Percentiles rank a stretch among this genome's conserved stretches.
Conservation (phyloP, 495 filamentous ascomycete species). For the Viridothelium virens region DNA sequence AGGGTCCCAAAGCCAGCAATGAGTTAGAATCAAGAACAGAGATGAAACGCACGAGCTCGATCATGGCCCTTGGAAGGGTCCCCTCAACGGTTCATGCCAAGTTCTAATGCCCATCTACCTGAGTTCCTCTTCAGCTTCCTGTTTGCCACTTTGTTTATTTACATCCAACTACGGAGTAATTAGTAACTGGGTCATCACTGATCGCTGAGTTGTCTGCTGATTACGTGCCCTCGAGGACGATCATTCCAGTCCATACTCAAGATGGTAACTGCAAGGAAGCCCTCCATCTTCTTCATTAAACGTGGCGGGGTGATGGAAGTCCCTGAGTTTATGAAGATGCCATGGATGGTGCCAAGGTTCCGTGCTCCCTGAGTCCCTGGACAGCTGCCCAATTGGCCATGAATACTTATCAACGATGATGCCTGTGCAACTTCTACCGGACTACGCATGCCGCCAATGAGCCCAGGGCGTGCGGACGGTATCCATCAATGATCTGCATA, state of each 20-base stretch:
- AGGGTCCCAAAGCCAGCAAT: background rate
- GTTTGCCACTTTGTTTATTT: slow-evolving; percentile 12
- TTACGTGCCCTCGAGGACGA: background rate
- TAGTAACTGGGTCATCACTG: no score
- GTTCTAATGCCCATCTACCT: background rate
- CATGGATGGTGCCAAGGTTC: background rate
- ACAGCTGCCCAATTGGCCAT: background rate
- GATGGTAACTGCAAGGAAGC: slow-evolving; percentile 4
- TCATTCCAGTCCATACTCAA: background rate
- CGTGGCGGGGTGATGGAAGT: background rate
- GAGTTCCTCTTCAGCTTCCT: background rate
- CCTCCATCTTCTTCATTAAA: slow-evolving; percentile 7
- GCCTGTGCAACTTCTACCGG: background rate
- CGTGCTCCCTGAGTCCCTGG: no score
- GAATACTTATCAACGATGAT: background rate
- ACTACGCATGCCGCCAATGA: background rate
- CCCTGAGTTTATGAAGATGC: background rate
- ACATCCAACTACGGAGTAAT: background rate
- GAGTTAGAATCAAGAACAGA: background rate
- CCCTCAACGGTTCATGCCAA: background rate
- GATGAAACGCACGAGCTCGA: slow-evolving; percentile 2
- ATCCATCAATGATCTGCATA: background rate
- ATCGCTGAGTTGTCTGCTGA: background rate
- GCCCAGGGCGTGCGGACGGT: background rate
- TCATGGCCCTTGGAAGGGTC: background rate